phyloP scores from a whole-genome alignment of 2,329 filamentous ascomycete genomes.

The Drechslera avenae region DNA sequence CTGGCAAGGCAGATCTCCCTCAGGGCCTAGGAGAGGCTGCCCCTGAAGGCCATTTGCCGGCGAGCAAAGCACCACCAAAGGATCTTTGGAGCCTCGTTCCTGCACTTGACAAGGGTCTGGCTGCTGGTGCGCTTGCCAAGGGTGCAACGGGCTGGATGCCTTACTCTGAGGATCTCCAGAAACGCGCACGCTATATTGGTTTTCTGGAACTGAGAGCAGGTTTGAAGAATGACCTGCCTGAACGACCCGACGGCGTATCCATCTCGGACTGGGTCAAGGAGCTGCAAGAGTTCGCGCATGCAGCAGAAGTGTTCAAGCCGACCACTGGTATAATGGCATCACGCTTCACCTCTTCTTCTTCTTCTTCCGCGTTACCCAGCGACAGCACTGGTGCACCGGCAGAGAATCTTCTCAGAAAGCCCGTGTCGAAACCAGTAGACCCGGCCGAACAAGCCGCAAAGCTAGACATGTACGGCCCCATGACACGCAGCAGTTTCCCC shows the following conservation, averaged over 20 bases:
- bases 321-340: slow-evolving; percentile 92
- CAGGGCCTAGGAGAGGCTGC: slow-evolving; percentile 74
- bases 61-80: slow-evolving; percentile 65
- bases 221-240: slow-evolving; percentile 60
- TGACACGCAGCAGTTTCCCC: slow-evolving; percentile 74
- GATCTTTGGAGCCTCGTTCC: slow-evolving; percentile 58
- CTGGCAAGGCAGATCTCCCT: slow-evolving; percentile 78
- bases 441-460: slow-evolving; percentile 85
- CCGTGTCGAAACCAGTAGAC: slow-evolving; percentile 66
- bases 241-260: slow-evolving; percentile 56
- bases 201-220: slow-evolving; percentile 82
- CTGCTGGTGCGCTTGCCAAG: slow-evolving; percentile 54
- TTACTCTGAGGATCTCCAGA: slow-evolving; percentile 80
- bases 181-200: slow-evolving; percentile 77
- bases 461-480: slow-evolving; percentile 87
- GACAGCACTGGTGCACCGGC: slow-evolving; percentile 26
- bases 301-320: slow-evolving; percentile 83
- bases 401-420: slow-evolving; percentile 52
- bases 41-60: slow-evolving; percentile 67
- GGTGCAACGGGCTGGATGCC: slow-evolving; percentile 72
- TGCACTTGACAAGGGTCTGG: slow-evolving; percentile 47
- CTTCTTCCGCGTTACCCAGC: slow-evolving; percentile 40
- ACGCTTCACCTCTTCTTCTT: slow-evolving; percentile 74
- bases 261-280: slow-evolving; percentile 81
- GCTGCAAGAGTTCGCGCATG: slow-evolving; percentile 75